Conservation (phyloP, 2,329 filamentous ascomycete genomes). For the Fusarium azukiicola region DNA sequence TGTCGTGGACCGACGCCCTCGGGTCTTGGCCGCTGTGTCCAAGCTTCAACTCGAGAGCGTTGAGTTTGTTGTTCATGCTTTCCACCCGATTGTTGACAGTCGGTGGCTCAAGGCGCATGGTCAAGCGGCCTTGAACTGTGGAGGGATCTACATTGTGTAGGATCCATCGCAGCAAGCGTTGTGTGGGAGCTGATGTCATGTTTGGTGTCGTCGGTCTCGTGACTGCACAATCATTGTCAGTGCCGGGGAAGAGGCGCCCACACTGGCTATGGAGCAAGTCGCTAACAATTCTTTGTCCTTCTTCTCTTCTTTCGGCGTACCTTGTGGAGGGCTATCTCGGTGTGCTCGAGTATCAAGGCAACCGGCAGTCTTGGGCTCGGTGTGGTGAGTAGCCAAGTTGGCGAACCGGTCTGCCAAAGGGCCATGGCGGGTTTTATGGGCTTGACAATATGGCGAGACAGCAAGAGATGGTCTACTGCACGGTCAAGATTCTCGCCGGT, state of each 20-base stretch:
- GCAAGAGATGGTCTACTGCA: neutral
- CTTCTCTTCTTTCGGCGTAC: neutral
- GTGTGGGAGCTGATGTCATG: conserved; percentile 7
- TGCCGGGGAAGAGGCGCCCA: neutral
- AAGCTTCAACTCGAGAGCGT: neutral
- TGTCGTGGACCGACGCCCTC: neutral
- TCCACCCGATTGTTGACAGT: neutral
- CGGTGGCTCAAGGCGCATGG: neutral
- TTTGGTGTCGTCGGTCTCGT: neutral
- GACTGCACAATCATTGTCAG: conserved; percentile 3
- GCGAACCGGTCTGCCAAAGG: neutral
- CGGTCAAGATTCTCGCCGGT: neutral
- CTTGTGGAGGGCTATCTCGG: neutral
- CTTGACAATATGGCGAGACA: too few species aligned
- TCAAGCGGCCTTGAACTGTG: neutral
- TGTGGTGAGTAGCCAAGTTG: neutral
- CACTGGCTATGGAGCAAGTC: neutral
- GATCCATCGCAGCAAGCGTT: neutral
- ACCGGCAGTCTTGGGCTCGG: neutral
- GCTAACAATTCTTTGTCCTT: neutral
- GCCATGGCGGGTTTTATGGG: neutral
- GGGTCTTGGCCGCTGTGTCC: neutral
- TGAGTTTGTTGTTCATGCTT: neutral
- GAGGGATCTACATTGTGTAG: neutral
- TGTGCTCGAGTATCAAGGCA: neutral